Percentiles rank a stretch among this genome's conserved stretches.
Conservation (phyloP, 495 filamentous ascomycete genomes). For the Jackrogersella minutella region DNA sequence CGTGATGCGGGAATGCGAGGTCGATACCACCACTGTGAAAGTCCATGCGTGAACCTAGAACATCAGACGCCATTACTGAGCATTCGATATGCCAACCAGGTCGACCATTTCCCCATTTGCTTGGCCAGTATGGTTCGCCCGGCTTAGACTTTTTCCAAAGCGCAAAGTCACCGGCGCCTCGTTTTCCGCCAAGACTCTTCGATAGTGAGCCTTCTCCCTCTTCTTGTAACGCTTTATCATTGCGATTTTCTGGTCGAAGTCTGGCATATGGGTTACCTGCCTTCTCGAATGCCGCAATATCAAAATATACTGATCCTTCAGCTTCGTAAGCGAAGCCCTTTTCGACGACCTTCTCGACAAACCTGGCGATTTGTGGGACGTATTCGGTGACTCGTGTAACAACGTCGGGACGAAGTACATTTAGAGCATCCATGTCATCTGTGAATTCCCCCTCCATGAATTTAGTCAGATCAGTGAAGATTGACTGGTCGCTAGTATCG, state of each 20-base stretch:
- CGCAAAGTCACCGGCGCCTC: slow-evolving; percentile 82
- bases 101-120: slow-evolving; percentile 84
- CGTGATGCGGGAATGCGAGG: slow-evolving; percentile 93
- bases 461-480: slow-evolving; percentile 78
- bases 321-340: slow-evolving; percentile 89
- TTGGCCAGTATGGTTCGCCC: slow-evolving; percentile 90
- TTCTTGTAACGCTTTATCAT: slow-evolving; percentile 80
- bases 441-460: slow-evolving; percentile 85
- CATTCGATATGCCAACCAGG: slow-evolving; percentile 99
- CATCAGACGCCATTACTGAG: slow-evolving; percentile 92
- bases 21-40: slow-evolving; percentile 95
- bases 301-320: slow-evolving; percentile 93
- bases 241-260: slow-evolving; percentile 85
- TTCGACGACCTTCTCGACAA: slow-evolving; percentile 77
- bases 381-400: slow-evolving; percentile 92
- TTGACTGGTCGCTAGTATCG: slow-evolving; percentile 74
- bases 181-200: slow-evolving; percentile 72
- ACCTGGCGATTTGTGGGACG: slow-evolving; percentile 75
- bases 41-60: slow-evolving; percentile 83
- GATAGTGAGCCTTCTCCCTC: slow-evolving; percentile 90
- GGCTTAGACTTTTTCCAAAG: slow-evolving; percentile 94
- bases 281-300: slow-evolving; percentile 85
- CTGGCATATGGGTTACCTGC: slow-evolving; percentile 85
- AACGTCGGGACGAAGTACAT: slow-evolving; percentile 82
- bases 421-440: slow-evolving; percentile 83